Conservation (phyloP, 176 grass and related monocot genomes). For the Aegilops bicornis region DNA sequence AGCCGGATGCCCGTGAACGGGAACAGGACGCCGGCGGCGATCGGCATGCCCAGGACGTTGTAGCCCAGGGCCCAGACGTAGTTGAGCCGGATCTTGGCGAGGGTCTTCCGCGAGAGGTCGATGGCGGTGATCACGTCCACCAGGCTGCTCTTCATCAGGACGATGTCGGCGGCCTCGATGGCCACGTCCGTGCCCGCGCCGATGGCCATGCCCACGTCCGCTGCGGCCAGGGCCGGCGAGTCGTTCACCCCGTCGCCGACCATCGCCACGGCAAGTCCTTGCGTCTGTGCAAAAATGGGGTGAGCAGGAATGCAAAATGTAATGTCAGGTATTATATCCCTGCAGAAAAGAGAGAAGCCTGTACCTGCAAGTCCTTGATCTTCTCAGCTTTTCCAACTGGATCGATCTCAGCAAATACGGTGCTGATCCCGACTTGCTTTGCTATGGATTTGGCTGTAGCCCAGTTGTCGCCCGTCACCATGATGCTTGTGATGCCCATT, state of each 20-base stretch:
- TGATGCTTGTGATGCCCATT: constrained; percentile 93
- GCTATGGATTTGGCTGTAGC: constrained; percentile 91
- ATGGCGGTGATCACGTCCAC: constrained; percentile 92
- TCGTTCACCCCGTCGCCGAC: constrained; percentile 92
- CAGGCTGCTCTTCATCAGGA: constrained; percentile 88
- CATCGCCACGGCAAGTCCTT: constrained; percentile 86
- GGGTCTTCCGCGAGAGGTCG: constrained; percentile 86
- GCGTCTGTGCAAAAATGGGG: constrained; percentile 39
- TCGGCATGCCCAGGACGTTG: constrained; percentile 77
- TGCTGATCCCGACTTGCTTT: constrained; percentile 76
- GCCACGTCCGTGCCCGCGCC: constrained; percentile 83
- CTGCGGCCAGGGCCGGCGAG: constrained; percentile 72
- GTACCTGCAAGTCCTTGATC: constrained; percentile 94
- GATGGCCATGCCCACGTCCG: constrained; percentile 90
- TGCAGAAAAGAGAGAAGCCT: background rate
- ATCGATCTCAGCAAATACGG: constrained; percentile 79
- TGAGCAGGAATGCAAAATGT: background rate
- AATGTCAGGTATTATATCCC: background rate
- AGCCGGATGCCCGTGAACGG: constrained; percentile 74
- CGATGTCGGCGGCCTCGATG: constrained; percentile 84
- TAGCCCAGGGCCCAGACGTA: constrained; percentile 95
- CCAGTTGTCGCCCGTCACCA: constrained; percentile 98
- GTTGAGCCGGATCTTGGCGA: constrained; percentile 72
- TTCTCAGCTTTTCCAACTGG: constrained; percentile 90
- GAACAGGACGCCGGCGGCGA: constrained; percentile 76